These are phyloP conservation scores for Cercospora nicotianae DNA, from an alignment of 2,329 filamentous ascomycete species.

Conservation along the genomic window DNA sequence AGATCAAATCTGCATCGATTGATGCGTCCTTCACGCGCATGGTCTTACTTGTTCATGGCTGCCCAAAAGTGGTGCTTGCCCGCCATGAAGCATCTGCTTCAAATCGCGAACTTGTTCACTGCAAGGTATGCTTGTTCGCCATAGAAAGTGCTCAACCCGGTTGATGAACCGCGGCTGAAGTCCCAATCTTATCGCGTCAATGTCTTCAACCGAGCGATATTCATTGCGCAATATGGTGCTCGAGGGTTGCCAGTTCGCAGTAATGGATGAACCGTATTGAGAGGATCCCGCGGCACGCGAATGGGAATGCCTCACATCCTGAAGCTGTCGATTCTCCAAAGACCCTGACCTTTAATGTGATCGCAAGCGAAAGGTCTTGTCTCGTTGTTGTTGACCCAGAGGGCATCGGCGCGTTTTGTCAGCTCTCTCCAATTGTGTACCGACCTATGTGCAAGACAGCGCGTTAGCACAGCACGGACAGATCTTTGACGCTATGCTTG, in stretches of 20 bases:
- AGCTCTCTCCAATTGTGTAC: conserved; percentile 24
- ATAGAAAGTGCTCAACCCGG: background rate
- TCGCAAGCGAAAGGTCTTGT: conserved; percentile 10
- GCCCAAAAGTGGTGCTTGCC: background rate
- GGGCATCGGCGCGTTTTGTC: conserved; percentile 16
- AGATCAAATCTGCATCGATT: background rate
- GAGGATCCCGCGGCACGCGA: background rate
- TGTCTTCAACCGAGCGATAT: background rate
- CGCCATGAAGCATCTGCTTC: background rate
- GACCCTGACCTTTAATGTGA: conserved; percentile 10
- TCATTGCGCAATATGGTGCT: background rate
- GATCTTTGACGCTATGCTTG: too few species aligned
- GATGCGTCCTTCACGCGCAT: background rate
- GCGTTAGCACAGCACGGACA: background rate
- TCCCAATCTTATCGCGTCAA: background rate
- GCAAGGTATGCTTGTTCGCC: background rate
- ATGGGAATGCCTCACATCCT: background rate
- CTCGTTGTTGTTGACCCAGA: conserved; percentile 22
- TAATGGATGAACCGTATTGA: background rate
- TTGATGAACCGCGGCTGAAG: background rate
- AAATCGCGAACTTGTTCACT: background rate
- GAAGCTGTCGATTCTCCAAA: conserved; percentile 13
- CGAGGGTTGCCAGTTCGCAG: background rate
- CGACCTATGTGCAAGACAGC: background rate
- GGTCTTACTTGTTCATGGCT: background rate